Base-by-base conservation (phyloP, 495 filamentous ascomycete species). In the Talaromyces adpressus region DNA sequence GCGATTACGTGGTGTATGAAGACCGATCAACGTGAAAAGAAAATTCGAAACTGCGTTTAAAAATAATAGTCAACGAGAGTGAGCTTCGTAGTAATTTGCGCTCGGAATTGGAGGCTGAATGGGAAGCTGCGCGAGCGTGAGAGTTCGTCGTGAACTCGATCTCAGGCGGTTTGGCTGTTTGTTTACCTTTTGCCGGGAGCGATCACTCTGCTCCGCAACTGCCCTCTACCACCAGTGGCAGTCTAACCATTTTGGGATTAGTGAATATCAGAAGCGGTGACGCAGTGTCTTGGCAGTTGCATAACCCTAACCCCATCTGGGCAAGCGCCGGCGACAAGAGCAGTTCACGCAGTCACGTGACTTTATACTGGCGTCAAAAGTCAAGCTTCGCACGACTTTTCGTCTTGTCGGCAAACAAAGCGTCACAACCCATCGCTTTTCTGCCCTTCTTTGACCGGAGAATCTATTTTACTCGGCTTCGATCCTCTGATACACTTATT, bases 161-260 rank as follows among this genome's bases (percentile, higher is more conserved):
- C 20, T 39, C 39, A n/a, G 41, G n/a, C 41, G 30, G 32, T 14
- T 60, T 23, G 20, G 34, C 27, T 62, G 60, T 62, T 62, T 62
- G 60, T 62, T 62, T 62, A 62, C 60, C 41, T 62, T 62, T 62
- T 52, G 6, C 60, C 60, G 16, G 30, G 60, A 62, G 60, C 45
- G 60, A 62, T 32, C 30, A 36, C 6, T n/a, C 23, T 61, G 36
- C 59, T 61, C 59, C 57, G 57, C 57, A 59, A 59, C 57, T 61
- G 22, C 52, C 51, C 52, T 22, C 11, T 41, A 27, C 6, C 52
- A n/a, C 3, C 1, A 4, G 4, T 29, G 52, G 1, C 11, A 56
- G 4, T 29, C 52, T 56, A 56, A n/a, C 23, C 52, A 1, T 22
- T 56, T 29, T 56, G 9, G 22, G 23, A 1, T 56, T 56, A 56